Conservation (phyloP, 495 filamentous ascomycete species). For the Penicillium coprophilum region DNA sequence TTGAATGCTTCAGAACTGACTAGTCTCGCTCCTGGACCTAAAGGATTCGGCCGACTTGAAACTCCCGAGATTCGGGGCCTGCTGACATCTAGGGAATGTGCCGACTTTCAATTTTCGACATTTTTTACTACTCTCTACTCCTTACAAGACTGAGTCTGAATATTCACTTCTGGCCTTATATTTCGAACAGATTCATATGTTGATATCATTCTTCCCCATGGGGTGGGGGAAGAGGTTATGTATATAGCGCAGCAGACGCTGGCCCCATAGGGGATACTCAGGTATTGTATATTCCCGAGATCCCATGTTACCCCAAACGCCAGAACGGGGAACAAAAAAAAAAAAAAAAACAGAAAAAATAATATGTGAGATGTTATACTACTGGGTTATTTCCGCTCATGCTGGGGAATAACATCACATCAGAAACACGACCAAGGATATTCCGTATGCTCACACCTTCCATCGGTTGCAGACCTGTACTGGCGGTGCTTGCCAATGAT, state of each 20-base stretch:
- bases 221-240: not conserved
- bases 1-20: too few species aligned
- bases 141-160: not conserved
- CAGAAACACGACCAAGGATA: conserved; percentile 37
- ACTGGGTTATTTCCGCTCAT: conserved; percentile 26
- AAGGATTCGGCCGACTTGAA: not conserved
- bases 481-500: conserved; percentile 4
- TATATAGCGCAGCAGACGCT: not conserved
- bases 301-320: not conserved
- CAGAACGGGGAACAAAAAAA: not conserved
- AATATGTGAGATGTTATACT: not conserved
- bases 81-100: not conserved
- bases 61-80: not conserved
- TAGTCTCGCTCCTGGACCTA: not conserved
- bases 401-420: conserved; percentile 47
- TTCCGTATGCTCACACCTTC: conserved; percentile 31
- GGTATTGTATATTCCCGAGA: conserved; percentile 3
- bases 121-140: not conserved
- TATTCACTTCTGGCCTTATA: not conserved
- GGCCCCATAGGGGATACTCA: not conserved
- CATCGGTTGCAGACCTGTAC: conserved; percentile 1
- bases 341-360: not conserved
- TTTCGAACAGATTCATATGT: not conserved
- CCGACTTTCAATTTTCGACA: not conserved
- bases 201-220: not conserved